phyloP scores from a whole-genome alignment of 345 rosid species.

The Salix exigua region DNA sequence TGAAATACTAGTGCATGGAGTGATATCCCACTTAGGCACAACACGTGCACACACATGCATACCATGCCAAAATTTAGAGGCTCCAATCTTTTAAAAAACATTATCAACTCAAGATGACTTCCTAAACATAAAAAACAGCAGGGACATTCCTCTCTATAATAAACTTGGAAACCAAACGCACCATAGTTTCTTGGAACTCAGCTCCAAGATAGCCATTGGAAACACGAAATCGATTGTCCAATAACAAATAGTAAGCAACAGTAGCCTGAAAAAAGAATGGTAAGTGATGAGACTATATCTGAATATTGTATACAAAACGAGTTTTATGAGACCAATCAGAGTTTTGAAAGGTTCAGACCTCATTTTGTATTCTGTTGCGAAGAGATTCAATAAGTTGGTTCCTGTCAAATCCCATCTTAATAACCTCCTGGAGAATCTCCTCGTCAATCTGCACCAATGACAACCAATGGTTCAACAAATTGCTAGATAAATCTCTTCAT shows the following conservation, averaged over 20 bases:
- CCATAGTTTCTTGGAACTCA: constrained; percentile 70
- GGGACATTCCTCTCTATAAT: not conserved
- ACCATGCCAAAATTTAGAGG: not conserved
- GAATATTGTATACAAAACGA: not conserved
- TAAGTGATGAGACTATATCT: not conserved
- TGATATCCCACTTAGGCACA: not conserved
- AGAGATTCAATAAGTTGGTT: constrained; percentile 73
- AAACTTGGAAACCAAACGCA: constrained; percentile 23
- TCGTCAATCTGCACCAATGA: constrained; percentile 68
- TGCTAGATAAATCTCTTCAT: not conserved
- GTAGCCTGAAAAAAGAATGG: constrained; percentile 63
- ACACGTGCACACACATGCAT: not conserved
- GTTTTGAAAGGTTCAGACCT: constrained; percentile 42
- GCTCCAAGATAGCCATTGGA: constrained; percentile 76
- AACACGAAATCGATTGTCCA: constrained; percentile 75
- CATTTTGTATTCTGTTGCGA: constrained; percentile 67
- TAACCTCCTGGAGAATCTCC: constrained; percentile 73
- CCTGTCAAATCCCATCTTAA: constrained; percentile 71
- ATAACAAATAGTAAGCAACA: constrained; percentile 78
- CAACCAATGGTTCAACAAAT: not conserved
- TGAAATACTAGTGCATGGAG: not conserved
- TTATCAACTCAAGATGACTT: not conserved
- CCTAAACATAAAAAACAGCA: not conserved
- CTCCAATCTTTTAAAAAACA: not conserved
- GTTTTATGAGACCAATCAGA: not conserved